Evolutionary conservation across 176 grass and related monocot genomes (phyloP).

Genomic region (Saccharum officinarum): DNA sequence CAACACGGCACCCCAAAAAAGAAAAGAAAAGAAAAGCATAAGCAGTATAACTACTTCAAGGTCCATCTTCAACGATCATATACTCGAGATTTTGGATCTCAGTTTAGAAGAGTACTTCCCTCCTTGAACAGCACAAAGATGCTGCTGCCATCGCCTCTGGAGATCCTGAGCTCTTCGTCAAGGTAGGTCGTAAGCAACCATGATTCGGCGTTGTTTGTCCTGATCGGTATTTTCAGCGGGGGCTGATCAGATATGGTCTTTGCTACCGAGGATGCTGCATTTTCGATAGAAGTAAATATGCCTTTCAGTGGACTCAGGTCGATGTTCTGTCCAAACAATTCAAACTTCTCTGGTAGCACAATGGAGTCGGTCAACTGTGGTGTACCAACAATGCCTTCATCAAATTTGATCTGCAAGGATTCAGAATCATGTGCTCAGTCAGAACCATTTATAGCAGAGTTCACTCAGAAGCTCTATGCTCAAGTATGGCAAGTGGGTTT

Average conservation of each 20-base stretch:
- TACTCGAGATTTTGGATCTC: background rate
- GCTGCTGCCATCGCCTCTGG: conserved; percentile 65
- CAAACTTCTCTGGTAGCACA: conserved; percentile 76
- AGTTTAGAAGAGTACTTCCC: conserved; percentile 56
- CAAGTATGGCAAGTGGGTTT: background rate
- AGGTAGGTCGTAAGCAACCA: conserved; percentile 98
- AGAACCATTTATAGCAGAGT: conserved; percentile 4
- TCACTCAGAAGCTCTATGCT: background rate
- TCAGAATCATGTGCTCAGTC: background rate
- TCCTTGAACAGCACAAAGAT: conserved; percentile 87
- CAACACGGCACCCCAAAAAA: too few species aligned
- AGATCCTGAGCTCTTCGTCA: conserved; percentile 82
- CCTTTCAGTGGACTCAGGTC: conserved; percentile 75
- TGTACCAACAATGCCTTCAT: conserved; percentile 79
- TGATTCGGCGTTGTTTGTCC: conserved; percentile 52
- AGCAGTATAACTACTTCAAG: background rate
- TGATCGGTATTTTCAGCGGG: conserved; percentile 78
- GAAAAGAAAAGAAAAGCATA: background rate
- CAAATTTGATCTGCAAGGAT: conserved; percentile 77
- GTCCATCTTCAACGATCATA: conserved; percentile 14
- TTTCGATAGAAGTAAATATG: conserved; percentile 74
- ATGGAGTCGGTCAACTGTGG: conserved; percentile 89
- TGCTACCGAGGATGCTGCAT: conserved; percentile 77
- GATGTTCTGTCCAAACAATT: conserved; percentile 83
- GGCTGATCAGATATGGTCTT: conserved; percentile 83